phyloP scores from a whole-genome alignment of 495 filamentous ascomycete species.

The Hypomontagnella monticulosa region DNA sequence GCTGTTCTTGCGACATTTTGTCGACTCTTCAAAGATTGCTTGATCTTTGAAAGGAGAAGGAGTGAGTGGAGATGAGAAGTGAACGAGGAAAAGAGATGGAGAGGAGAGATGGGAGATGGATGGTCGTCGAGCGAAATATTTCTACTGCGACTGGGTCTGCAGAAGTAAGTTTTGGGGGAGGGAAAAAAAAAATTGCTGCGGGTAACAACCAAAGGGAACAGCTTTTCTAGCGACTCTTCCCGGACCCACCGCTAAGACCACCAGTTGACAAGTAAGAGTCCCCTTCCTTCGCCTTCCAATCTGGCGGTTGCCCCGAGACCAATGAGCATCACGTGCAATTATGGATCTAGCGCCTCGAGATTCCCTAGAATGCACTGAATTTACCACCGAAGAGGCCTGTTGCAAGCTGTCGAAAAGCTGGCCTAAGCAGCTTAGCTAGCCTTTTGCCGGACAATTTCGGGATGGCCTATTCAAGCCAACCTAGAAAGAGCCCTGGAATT shows the following conservation, averaged over 20 bases:
- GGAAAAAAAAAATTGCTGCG: constrained; percentile 58
- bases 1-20: constrained; percentile 69
- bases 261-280: constrained; percentile 41
- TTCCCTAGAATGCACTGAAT: constrained; percentile 13
- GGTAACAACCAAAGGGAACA: constrained; percentile 46
- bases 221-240: constrained; percentile 52
- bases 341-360: constrained; percentile 18
- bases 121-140: constrained; percentile 43
- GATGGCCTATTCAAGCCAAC: constrained; percentile 35
- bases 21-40: constrained; percentile 53
- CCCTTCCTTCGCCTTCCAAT: constrained; percentile 55
- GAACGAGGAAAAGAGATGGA: constrained; percentile 47
- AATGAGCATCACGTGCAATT: constrained; percentile 36
- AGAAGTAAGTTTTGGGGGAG: constrained; percentile 47
- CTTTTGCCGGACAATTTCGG: constrained; percentile 42
- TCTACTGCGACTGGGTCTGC: constrained; percentile 45
- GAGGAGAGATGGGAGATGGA: constrained; percentile 49
- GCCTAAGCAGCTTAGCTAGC: not conserved
- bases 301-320: constrained; percentile 47
- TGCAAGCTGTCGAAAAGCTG: constrained; percentile 1
- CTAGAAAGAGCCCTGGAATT: too few species aligned
- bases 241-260: constrained; percentile 45
- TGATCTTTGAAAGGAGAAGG: constrained; percentile 56
- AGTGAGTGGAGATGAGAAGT: constrained; percentile 57
- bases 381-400: too few species aligned